Evolutionary conservation across 768 basidiomycete genomes (phyloP), one percentile per base, ranked within the genome.

Genomic region (Lyophyllum shimeji): DNA sequence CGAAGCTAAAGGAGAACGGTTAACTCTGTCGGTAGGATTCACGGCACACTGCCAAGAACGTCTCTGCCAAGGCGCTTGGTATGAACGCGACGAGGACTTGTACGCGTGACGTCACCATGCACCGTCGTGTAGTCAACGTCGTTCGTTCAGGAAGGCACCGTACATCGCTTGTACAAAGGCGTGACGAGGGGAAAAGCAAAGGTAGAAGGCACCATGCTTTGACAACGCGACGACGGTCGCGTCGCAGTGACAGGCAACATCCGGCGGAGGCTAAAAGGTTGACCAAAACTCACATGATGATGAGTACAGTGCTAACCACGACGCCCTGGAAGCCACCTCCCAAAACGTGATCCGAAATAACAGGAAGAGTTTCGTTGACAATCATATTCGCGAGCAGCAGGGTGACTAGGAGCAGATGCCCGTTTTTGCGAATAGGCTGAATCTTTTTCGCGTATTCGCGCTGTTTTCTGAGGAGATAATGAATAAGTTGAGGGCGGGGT

Each of bases 321-420:
- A 95, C 91, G 51, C 89, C 86, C 64, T 79, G 83, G 13, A 86
- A 74, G 13, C 91, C 90, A 15, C 91, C 90, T 23, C 91, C 91
- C 2, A 96, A 79, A 34, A 93, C 76, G 3, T 83, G 82, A 66
- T 91, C 89, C 11, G 88, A 79, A 56, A 95, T 91, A 60, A 95
- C 81, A 33, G 94, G 93, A 4, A 94, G 82, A 0, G 89, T 79
- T 72, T 94, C 93, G 68, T 95, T 95, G 64, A 89, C 87, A 54
- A 95, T 90, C 93, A 95, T 95, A 71, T 95, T 95, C 31, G 89
- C 86, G 27, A 95, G 74, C 9, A 93, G 81, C 37, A 93, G 83
- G 0, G 90, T 92, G 53, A 92, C 90, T 55, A 94, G 82, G 9
- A 94, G 77, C 27, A 92, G 74, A 67, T 93, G 91, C 1, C 90